Conservation (phyloP, 768 basidiomycete species). For the Amyloporia xantha region DNA sequence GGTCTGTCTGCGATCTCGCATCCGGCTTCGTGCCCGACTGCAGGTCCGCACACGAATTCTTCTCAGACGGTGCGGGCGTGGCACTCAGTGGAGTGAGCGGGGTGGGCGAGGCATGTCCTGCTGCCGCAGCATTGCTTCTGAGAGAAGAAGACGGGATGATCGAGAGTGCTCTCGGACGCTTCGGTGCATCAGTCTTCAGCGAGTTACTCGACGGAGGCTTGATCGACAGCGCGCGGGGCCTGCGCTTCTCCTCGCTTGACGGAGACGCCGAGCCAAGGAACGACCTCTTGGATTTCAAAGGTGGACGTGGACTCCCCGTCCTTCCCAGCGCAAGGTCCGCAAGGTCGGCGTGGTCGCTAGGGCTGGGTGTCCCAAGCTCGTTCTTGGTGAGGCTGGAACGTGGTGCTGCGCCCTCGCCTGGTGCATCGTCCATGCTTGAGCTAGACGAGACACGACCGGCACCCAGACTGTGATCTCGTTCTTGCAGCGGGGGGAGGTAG, state of each 20-base stretch:
- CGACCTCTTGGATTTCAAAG: neutral
- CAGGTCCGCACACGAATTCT: too few species aligned
- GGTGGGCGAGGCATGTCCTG: too few species aligned
- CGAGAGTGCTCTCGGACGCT: neutral
- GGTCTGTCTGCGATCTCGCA: neutral
- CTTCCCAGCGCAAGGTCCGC: neutral
- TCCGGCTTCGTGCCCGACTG: neutral
- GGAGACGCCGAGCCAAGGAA: neutral
- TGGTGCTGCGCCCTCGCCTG: too few species aligned
- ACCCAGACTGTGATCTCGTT: too few species aligned
- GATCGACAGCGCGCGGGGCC: neutral
- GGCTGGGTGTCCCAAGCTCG: too few species aligned
- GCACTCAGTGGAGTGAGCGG: neutral
- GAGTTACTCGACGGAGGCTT: neutral
- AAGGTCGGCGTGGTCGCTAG: neutral
- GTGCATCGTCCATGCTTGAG: too few species aligned
- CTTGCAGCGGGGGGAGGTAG: constrained; percentile 14
- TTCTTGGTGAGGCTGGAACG: too few species aligned
- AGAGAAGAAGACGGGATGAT: neutral
- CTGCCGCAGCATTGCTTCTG: neutral
- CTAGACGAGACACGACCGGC: too few species aligned
- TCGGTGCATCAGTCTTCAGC: neutral
- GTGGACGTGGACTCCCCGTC: neutral
- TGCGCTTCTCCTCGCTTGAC: neutral
- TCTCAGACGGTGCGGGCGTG: too few species aligned